These are phyloP conservation scores for Comarum palustre DNA, from an alignment of 306 rosid species.

Conservation along the genomic window DNA sequence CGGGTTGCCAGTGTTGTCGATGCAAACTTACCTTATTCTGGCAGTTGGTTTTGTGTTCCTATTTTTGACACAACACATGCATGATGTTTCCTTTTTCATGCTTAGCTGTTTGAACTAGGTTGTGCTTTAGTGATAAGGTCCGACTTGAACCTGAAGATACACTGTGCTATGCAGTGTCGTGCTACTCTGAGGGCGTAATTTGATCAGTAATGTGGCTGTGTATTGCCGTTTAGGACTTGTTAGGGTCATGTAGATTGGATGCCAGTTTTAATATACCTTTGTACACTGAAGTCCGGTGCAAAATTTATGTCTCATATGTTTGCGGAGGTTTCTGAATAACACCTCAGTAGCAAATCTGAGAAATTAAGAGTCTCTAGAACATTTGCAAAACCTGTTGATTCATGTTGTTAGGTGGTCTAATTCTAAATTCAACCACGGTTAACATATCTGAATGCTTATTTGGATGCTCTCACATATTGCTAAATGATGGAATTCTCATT, in stretches of 20 bases:
- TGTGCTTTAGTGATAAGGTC: not conserved
- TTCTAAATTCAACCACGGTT: not conserved
- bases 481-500: not conserved
- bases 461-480: not conserved
- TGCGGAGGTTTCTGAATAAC: not conserved
- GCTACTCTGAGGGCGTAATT: not conserved
- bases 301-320: not conserved
- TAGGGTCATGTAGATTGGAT: slow-evolving; percentile 2
- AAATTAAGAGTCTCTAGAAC: not conserved
- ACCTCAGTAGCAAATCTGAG: not conserved
- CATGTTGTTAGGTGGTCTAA: not conserved
- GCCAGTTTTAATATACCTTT: not conserved
- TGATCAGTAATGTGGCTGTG: not conserved
- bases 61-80: slow-evolving; percentile 2
- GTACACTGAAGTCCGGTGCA: not conserved
- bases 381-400: not conserved
- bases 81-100: slow-evolving; percentile 20
- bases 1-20: not conserved
- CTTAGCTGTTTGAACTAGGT: slow-evolving; percentile 12
- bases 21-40: slow-evolving; percentile 3
- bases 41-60: not conserved
- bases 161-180: not conserved
- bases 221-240: not conserved
- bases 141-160: not conserved
- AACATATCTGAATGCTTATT: not conserved